Base-by-base conservation (phyloP, 257 asterid genomes). In the Schizonepeta tenuifolia region DNA sequence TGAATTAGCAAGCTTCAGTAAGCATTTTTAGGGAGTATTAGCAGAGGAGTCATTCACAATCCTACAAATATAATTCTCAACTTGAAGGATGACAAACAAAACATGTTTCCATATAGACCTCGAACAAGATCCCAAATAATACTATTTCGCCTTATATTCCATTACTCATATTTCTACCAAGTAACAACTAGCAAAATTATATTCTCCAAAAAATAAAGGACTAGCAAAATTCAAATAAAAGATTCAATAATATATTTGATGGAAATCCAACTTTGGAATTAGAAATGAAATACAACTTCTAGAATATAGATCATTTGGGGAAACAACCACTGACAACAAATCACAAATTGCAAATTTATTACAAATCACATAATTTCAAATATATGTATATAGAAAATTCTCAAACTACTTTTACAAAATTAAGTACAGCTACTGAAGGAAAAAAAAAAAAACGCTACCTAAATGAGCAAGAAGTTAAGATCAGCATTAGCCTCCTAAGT, bases 361-460 rank as follows among this genome's bases (percentile, higher is more conserved):
- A 57, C 67, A 83, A 47, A 65, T 8, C 64, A 78, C 21, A 36
- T 15, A 26, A 65, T 17, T 22, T 26, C 21, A 35, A 71, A 46
- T 50, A 33, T 71, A 47, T 43, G 81, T 77, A 77, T 70, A 60
- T 59, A 33, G 44, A 28, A 49, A 49, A 66, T n/a, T 44, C n/a
- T 17, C 50, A 56, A 74, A 53, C 76, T 59, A 74, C 62, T 77
- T 63, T 63, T 77, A 83, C 77, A 74, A 53, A 70, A 54, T 40
- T 7, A 70, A 70, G 61, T 62, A 75, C 71, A 76, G 26, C 66
- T 78, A 76, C 73, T 59, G 9, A 7, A 18, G 38, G 15, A 18
- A 3, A 26, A 26, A 46, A 40, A 6, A 71, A 36, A 15, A 53
- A 70, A 40, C 13, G 50, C 80, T 75, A 68, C 68, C 67, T 73